Conservation (phyloP, 164 flowering plant species). For the Buxus sempervirens region DNA sequence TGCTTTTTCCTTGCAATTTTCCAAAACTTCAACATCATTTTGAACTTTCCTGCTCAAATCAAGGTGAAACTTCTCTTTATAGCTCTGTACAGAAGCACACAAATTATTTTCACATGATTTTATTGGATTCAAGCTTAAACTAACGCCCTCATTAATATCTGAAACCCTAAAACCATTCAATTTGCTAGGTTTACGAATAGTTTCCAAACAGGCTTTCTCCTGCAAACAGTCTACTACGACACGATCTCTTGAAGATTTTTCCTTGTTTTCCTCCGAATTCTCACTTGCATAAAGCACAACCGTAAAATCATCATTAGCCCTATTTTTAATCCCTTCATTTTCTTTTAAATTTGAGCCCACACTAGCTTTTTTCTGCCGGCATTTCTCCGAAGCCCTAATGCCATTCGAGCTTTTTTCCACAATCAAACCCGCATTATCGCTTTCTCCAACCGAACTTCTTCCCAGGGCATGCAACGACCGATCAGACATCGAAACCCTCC, state of each 20-base stretch:
- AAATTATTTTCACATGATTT: slow-evolving; percentile 1
- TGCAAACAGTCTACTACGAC: background rate
- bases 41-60: slow-evolving; percentile 7
- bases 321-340: slow-evolving; percentile 12
- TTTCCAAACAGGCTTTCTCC: background rate
- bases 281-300: slow-evolving; percentile 8
- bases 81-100: background rate
- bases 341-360: slow-evolving; percentile 13
- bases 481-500: slow-evolving; percentile 22
- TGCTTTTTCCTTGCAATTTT: too few species aligned
- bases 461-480: slow-evolving; percentile 8
- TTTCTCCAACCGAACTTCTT: slow-evolving; percentile 8
- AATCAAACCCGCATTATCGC: slow-evolving; percentile 1
- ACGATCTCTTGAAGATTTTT: background rate
- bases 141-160: slow-evolving; percentile 10
- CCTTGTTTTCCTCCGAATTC: slow-evolving; percentile 9
- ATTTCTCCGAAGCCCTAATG: slow-evolving; percentile 20
- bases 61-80: background rate
- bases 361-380: slow-evolving; percentile 17
- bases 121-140: slow-evolving; percentile 1
- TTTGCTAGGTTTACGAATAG: slow-evolving; percentile 6
- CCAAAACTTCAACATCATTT: background rate
- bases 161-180: slow-evolving; percentile 6
- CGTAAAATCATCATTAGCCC: slow-evolving; percentile 21
- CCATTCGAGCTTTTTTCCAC: slow-evolving; percentile 11